A percentile compares a stretch with the other conserved stretches of the same genome.
phyloP scores from a whole-genome alignment of 2,329 filamentous ascomycete genomes.

The Curvularia sp. region DNA sequence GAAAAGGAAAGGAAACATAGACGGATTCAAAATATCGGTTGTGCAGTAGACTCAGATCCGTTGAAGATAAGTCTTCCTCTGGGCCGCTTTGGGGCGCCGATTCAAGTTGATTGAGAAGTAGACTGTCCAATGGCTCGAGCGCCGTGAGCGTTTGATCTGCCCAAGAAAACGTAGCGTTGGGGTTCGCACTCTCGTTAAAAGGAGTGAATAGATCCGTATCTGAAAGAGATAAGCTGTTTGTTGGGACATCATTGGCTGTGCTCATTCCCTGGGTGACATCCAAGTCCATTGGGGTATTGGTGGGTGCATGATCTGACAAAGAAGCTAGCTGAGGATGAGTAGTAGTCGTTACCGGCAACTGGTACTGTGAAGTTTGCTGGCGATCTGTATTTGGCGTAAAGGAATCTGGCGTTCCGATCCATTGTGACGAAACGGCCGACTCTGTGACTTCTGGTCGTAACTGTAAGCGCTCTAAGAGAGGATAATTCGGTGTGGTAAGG shows the following conservation, averaged over 20 bases:
- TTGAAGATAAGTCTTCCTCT: background rate
- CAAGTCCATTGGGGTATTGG: background rate
- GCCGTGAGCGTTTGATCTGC: background rate
- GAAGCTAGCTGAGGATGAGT: background rate
- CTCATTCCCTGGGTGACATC: background rate
- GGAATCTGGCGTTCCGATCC: background rate
- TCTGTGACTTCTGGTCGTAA: background rate
- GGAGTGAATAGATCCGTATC: background rate
- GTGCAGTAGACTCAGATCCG: background rate
- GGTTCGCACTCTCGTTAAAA: background rate
- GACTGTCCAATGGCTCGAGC: slow-evolving; percentile 3
- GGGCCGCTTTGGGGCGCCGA: background rate
- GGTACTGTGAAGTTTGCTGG: background rate
- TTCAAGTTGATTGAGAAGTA: background rate
- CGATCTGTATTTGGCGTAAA: background rate
- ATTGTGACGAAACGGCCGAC: background rate
- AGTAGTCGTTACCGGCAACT: background rate
- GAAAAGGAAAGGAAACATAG: slow-evolving; percentile 4
- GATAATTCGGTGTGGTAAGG: background rate
- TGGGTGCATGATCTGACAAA: background rate
- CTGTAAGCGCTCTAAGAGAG: background rate
- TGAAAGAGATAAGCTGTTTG: background rate
- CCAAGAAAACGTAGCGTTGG: background rate
- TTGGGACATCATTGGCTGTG: background rate
- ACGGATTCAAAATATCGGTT: background rate